Base-by-base conservation (phyloP, 176 grass and related monocot species). In the Cenchrus fungigraminus region DNA sequence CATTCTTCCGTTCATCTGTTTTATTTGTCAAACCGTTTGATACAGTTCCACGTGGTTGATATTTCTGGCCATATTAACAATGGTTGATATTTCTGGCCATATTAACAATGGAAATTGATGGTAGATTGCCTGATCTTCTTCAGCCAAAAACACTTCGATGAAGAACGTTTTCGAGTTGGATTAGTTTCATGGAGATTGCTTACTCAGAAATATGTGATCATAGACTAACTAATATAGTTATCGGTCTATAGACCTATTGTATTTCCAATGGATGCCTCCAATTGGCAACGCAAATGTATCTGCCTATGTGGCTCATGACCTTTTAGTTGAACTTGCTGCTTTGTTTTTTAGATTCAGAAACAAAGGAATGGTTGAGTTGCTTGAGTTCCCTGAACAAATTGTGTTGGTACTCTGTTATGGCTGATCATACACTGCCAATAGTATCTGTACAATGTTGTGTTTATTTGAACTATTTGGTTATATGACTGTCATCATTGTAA, bases 391-490 rank as follows among this genome's bases (percentile, higher is more conserved):
- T 68, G 25, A 63, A 60, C 42, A 78, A 51, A 34, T 86, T 13
- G 17, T 57, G 12, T 55, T 4, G 1, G 3, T 22, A 14, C 32
- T 52, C 1, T 11, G 52, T 37, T 76, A n/a, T 59, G 4, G 2
- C 20, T 29, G 4, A 58, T 25, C 11, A 43, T 46, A 2, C 19
- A 40, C 15, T n/a, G 11, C 7, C 1, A 20, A 12, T 15, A 46
- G 45, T 52, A 51, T 68, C 32, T 11, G 51, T 67, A 15, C 66
- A 55, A 31, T 54, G 45, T 82, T 60, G 76, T 25, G 76, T n/a
- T 55, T 85, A 10, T 49, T 87, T 20, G 15, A 19, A 67, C 65
- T 82, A 61, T 60, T 51, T 65, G 25, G 64, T n/a, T 45, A 29
- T 40, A 40, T 40, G 54, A 16, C 0, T 43, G 14, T 83, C n/a